These are phyloP conservation scores for Musa schizocarpa DNA, from an alignment of 176 grass and related monocot genomes.

Conservation along the genomic window DNA sequence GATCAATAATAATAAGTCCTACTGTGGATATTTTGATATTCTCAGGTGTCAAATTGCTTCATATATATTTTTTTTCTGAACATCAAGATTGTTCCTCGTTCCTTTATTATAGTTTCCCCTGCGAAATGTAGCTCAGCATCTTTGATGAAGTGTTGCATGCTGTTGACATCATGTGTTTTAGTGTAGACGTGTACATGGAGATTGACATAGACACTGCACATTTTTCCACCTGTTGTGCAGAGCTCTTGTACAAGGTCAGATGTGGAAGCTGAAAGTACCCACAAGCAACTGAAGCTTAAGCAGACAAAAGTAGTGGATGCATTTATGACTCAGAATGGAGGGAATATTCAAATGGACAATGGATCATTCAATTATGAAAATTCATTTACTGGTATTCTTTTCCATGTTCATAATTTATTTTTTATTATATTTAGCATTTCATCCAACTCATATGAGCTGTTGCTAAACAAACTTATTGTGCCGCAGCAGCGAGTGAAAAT, in stretches of 20 bases:
- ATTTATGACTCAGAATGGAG: constrained; percentile 10
- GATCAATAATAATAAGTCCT: neutral
- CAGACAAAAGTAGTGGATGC: constrained; percentile 15
- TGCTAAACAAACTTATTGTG: neutral
- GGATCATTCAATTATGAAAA: neutral
- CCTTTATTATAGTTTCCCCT: neutral
- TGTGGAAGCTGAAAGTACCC: constrained; percentile 72
- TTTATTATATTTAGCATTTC: neutral
- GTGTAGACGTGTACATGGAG: constrained; percentile 9
- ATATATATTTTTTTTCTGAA: neutral
- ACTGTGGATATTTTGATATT: constrained; percentile 8
- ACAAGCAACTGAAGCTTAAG: constrained; percentile 35
- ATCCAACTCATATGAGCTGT: neutral
- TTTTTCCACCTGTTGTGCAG: constrained; percentile 34
- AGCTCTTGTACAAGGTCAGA: constrained; percentile 96
- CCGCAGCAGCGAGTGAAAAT: constrained; percentile 20
- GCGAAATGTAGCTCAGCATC: neutral
- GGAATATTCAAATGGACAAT: constrained; percentile 9
- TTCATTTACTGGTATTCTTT: neutral
- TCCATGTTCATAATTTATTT: neutral
- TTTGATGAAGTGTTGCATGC: neutral
- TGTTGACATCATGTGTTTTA: neutral
- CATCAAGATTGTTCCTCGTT: neutral
- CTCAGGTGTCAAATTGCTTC: neutral
- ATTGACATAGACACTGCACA: constrained; percentile 18